Conservation (phyloP, 2,329 filamentous ascomycete genomes). For the Fusarium tricinctum region DNA sequence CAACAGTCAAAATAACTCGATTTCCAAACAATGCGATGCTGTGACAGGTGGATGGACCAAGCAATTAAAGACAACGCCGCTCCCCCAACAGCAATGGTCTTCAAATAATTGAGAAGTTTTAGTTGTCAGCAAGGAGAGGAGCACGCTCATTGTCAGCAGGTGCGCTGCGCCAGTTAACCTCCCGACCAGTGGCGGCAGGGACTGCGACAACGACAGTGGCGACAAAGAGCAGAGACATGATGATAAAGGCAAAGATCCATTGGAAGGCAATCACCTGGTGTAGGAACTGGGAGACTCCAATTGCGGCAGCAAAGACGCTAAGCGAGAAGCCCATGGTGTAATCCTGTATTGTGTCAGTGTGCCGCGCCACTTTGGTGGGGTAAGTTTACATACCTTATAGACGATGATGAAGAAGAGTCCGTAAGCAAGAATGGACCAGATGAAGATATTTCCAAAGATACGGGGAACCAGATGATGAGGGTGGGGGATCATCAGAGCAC, state of each 20-base stretch:
- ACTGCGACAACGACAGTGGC: conserved; percentile 75
- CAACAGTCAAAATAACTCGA: conserved; percentile 9
- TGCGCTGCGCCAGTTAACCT: conserved; percentile 62
- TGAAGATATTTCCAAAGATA: conserved; percentile 87
- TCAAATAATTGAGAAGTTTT: conserved; percentile 4
- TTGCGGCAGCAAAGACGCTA: conserved; percentile 78
- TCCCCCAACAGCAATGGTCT: background rate
- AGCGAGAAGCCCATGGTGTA: conserved; percentile 85
- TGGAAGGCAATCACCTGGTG: conserved; percentile 82
- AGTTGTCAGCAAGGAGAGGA: conserved; percentile 69
- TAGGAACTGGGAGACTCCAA: conserved; percentile 83
- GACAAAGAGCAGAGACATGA: conserved; percentile 82
- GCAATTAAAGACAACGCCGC: conserved; percentile 1
- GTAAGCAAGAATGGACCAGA: conserved; percentile 85
- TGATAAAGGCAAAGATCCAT: conserved; percentile 92
- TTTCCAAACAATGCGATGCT: background rate
- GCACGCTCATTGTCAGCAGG: conserved; percentile 70
- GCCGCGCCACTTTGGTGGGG: background rate
- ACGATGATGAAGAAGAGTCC: conserved; percentile 80
- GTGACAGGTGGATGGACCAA: background rate
- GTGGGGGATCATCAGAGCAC: conserved; percentile 83
- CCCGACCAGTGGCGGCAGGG: conserved; percentile 73
- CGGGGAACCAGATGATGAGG: conserved; percentile 76
- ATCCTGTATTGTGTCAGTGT: conserved; percentile 59
- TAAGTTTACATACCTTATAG: conserved; percentile 71